Evolutionary conservation across 2,329 filamentous ascomycete species (phyloP), one percentile per base, ranked within the genome.

Genomic region (Fusarium oxysporum): DNA sequence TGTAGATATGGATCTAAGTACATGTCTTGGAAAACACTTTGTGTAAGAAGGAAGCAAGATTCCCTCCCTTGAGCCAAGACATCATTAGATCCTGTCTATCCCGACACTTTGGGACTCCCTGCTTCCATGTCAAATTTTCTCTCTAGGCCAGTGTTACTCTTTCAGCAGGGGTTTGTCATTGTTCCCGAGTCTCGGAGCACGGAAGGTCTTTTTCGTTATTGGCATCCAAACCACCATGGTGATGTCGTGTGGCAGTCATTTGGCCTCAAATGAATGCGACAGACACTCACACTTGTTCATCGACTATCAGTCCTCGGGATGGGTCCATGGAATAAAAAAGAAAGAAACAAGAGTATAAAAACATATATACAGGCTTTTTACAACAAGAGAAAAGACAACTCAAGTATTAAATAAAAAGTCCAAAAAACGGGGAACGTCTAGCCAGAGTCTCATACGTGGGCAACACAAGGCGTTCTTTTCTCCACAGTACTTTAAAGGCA

Each of bases 71-170:
- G 30, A 48, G 30, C 48, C 54, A 61, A 61, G 55, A 61, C 69
- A 44, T 37, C 44, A 48, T n/a, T 35, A 40, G 55, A 53, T 53
- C 60, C 55, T 59, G 25, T 51, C 56, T 44, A 50, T 68, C 71
- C 73, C 71, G 71, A 75, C 66, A 45, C 45, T 65, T 55, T 14
- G 71, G 74, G 69, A 76, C 74, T 65, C 71, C 72, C 68, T 73
- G 72, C 60, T 66, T 28, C 62, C 48, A 40, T 56, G 51, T 40
- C 50, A 30, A 35, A 50, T 54, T 45, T 65, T 53, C 45, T 66
- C 33, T 48, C 25, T 19, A 21, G 43, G 48, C 56, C 35, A 51
- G 16, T 38, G 35, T 54, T 41, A 62, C 38, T 59, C 43, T 45
- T 47, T 23, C 28, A 44, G n/a, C 69, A 76, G 51, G 74, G 73